Base-by-base conservation (phyloP, 192 early-diverging fungal genomes). In the Entomortierella parvispora region DNA sequence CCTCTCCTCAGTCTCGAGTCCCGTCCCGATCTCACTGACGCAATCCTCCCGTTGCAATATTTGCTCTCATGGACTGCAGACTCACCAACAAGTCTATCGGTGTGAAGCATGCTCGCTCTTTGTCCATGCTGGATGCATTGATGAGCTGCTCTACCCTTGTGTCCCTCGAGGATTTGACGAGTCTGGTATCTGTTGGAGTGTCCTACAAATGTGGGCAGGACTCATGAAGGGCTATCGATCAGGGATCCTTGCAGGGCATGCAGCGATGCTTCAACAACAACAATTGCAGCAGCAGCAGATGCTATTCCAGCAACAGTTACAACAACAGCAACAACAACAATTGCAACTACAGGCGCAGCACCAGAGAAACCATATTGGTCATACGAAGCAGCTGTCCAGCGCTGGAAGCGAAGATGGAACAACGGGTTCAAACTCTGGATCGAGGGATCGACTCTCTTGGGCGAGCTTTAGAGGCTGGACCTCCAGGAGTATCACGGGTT, bases 131-230 rank as follows among this genome's bases (percentile, higher is more conserved):
- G 71, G 69, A 47, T 88, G 85, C 59, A 42, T 81, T 5, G 65
- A 77, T 12, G 68, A 88, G 31, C 57, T 93, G 58, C 61, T 69
- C 58, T 88, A 85, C 64, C 85, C 83, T 18, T 90, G 72, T 72
- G 68, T 74, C 70, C 82, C 92, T 18, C 82, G 83, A 3, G 75
- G 78, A 42, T 93, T 93, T 63, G 84, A 93, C 67, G 92, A 93
- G 55, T 58, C 76, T 18, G 89, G 89, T 40, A 85, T 94, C 40
- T 86, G 84, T 58, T 71, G 79, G 51, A 80, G 87, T 17, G 92
- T 93, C 40, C 71, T 94, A 47, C 89, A 90, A 69, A 83, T 93
- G 62, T 93, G 93, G 81, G 89, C 91, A 12, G 92, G 91, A 4
- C 72, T 94, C 23, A 77, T 94, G 40, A 89, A 88, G 53, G 71